A percentile compares a stretch with the other conserved stretches of the same genome.
phyloP scores from a whole-genome alignment of 805 yeast species.

The Myxozyma melibiosi region DNA sequence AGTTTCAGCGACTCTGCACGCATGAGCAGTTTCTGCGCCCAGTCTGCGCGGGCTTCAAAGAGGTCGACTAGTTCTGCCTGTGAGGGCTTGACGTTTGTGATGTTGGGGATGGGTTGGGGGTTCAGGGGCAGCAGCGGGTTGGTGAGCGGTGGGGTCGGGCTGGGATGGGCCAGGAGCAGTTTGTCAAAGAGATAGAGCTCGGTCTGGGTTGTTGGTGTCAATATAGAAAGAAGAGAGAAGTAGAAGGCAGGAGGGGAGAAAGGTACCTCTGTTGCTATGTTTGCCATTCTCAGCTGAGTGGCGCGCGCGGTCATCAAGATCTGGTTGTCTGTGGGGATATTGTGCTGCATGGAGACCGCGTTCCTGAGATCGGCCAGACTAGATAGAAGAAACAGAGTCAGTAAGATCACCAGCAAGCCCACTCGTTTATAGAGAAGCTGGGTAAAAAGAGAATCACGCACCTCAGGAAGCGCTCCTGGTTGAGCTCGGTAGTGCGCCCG shows the following conservation, averaged over 20 bases:
- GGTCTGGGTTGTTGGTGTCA: constrained; percentile 12
- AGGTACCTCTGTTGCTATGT: constrained; percentile 23
- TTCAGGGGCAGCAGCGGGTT: constrained; percentile 30
- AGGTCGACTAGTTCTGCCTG: constrained; percentile 26
- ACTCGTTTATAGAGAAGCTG: too few species aligned
- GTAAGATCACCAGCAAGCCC: too few species aligned
- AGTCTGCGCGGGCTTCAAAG: constrained; percentile 26
- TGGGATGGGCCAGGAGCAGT: constrained; percentile 26
- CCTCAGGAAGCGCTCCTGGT: constrained; percentile 23
- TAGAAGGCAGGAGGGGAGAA: background rate
- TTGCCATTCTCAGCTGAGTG: constrained; percentile 30
- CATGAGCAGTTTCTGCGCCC: constrained; percentile 24
- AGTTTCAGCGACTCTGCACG: constrained; percentile 30
- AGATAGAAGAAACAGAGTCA: background rate
- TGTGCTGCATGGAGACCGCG: constrained; percentile 22
- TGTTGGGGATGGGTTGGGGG: constrained; percentile 29
- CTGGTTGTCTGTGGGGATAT: constrained; percentile 22
- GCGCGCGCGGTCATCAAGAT: constrained; percentile 33
- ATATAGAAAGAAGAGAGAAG: background rate
- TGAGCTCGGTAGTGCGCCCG: constrained; percentile 21
- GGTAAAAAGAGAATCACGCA: background rate
- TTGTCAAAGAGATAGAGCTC: constrained; percentile 30
- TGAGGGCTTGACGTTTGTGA: constrained; percentile 20
- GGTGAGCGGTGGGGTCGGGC: constrained; percentile 26
- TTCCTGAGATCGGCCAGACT: constrained; percentile 27